Evolutionary conservation across 495 filamentous ascomycete genomes (phyloP).

Genomic region (Lasiosphaeria miniovina): DNA sequence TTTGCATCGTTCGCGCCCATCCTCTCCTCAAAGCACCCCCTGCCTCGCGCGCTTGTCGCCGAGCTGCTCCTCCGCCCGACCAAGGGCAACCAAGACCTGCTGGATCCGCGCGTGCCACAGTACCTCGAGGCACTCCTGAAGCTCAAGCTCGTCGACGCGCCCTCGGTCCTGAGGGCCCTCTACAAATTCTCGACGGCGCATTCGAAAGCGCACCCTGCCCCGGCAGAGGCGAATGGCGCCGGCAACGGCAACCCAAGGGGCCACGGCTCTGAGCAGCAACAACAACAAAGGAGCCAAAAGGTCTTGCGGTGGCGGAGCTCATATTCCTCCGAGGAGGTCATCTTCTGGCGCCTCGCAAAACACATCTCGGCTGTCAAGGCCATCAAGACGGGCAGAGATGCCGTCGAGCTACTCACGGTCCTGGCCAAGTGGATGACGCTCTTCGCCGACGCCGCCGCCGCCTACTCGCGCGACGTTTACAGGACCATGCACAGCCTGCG

Average conservation of each 20-base stretch:
- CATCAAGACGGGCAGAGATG: slow-evolving; percentile 33
- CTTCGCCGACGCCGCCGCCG: slow-evolving; percentile 38
- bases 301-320: slow-evolving; percentile 47
- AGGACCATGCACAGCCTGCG: slow-evolving; percentile 38
- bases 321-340: slow-evolving; percentile 44
- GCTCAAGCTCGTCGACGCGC: slow-evolving; percentile 49
- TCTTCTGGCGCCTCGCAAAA: slow-evolving; percentile 53
- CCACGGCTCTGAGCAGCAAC: not conserved
- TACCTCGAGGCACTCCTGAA: slow-evolving; percentile 63
- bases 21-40: slow-evolving; percentile 41
- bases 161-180: slow-evolving; percentile 56
- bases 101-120: slow-evolving; percentile 61
- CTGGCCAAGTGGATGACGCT: slow-evolving; percentile 45
- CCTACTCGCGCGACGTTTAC: slow-evolving; percentile 40
- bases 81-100: slow-evolving; percentile 43
- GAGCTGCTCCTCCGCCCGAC: slow-evolving; percentile 57
- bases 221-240: slow-evolving; percentile 23
- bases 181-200: slow-evolving; percentile 58
- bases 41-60: slow-evolving; percentile 49
- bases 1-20: slow-evolving; percentile 44
- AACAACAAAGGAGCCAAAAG: slow-evolving; percentile 8
- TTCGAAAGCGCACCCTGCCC: slow-evolving; percentile 7
- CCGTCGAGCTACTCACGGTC: slow-evolving; percentile 34
- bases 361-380: slow-evolving; percentile 37
- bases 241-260: slow-evolving; percentile 6